These are phyloP conservation scores for Asclepias syriaca DNA, from an alignment of 257 asterid genomes.

Conservation along the genomic window DNA sequence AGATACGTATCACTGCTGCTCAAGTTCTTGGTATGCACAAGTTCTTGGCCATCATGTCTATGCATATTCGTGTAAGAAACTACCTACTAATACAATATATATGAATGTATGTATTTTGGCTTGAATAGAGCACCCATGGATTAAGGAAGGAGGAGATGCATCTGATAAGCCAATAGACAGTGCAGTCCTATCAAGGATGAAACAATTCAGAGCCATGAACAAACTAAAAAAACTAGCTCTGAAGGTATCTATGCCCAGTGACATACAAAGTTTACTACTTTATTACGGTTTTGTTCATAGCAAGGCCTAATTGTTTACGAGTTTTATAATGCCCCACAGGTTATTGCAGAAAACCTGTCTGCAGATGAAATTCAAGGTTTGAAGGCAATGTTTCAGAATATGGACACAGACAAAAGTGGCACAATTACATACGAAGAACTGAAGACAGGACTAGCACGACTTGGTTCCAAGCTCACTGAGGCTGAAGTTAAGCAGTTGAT, in stretches of 20 bases:
- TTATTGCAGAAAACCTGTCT: conserved; percentile 83
- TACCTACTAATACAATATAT: neutral
- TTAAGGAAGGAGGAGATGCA: conserved; percentile 77
- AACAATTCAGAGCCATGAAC: conserved; percentile 95
- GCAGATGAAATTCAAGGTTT: conserved; percentile 81
- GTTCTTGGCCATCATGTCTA: neutral
- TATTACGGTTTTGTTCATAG: no score
- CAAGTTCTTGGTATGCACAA: conserved; percentile 64
- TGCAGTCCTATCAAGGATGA: conserved; percentile 86
- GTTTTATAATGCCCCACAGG: conserved; percentile 26
- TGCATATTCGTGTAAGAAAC: neutral
- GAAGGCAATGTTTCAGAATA: conserved; percentile 74
- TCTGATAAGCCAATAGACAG: conserved; percentile 80
- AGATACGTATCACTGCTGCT: conserved; percentile 64
- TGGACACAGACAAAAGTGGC: conserved; percentile 84
- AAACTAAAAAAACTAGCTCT: conserved; percentile 83
- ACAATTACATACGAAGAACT: conserved; percentile 86
- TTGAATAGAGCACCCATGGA: conserved; percentile 76
- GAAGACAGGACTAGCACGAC: conserved; percentile 65
- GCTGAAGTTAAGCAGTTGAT: conserved; percentile 80
- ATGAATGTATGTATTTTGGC: neutral
- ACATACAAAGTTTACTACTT: no score
- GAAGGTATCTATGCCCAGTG: conserved; percentile 41
- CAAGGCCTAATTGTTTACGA: neutral
- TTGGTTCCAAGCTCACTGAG: conserved; percentile 85